phyloP scores from a whole-genome alignment of 2,329 filamentous ascomycete genomes.

The Akanthomyces uredinophilus region DNA sequence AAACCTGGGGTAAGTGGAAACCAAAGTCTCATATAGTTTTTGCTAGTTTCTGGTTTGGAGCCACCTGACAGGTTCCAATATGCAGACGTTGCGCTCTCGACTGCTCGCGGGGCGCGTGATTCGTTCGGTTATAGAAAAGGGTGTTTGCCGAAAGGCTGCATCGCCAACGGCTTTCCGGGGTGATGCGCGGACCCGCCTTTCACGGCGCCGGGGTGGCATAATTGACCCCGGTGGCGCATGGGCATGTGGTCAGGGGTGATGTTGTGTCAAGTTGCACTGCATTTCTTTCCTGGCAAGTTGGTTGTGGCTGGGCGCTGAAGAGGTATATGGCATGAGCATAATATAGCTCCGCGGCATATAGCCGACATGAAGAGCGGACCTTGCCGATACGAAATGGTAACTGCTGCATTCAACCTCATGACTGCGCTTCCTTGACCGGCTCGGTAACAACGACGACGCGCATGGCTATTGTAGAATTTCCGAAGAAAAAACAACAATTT shows the following conservation, averaged over 20 bases:
- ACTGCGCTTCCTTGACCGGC: neutral
- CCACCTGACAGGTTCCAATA: neutral
- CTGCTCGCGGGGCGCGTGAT: neutral
- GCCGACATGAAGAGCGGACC: neutral
- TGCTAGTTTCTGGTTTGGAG: no score
- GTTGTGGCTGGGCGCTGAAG: no score
- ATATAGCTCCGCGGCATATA: neutral
- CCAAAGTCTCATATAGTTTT: neutral
- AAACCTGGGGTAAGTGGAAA: constrained; percentile 2
- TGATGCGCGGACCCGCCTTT: neutral
- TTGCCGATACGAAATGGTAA: neutral
- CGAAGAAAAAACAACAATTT: no score
- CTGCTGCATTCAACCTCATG: no score
- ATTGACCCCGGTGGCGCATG: neutral
- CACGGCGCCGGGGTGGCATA: neutral
- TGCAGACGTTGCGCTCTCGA: neutral
- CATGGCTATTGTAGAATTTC: no score
- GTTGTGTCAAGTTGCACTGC: no score
- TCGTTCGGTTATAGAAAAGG: neutral
- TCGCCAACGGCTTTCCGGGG: constrained; percentile 12
- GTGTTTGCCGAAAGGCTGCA: neutral
- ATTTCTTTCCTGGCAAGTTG: no score
- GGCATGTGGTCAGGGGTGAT: neutral
- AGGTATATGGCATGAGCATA: no score
- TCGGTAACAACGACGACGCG: neutral